A percentile compares a stretch with the other conserved stretches of the same genome.
phyloP scores from a whole-genome alignment of 1,139 yeast species.

The Yamadazyma triangularis region DNA sequence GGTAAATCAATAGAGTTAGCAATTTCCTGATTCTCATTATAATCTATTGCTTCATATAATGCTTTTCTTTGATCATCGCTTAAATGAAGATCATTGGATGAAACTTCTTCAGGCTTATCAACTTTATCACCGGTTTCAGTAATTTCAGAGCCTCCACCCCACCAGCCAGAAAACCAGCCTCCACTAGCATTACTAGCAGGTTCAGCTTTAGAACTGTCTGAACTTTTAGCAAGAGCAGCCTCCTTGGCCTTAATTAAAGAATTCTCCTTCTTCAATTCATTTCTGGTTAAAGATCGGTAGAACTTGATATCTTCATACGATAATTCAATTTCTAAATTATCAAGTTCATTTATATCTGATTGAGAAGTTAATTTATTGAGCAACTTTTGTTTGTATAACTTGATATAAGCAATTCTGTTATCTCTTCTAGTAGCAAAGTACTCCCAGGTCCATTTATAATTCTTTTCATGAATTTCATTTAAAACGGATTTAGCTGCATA shows the following conservation, averaged over 20 bases:
- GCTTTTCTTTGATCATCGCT: conserved; percentile 73
- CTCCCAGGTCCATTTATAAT: conserved; percentile 88
- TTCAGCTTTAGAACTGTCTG: too few species aligned
- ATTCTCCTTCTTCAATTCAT: conserved; percentile 57
- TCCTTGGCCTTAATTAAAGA: conserved; percentile 10
- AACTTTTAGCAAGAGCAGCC: conserved; percentile 5
- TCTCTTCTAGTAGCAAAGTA: conserved; percentile 67
- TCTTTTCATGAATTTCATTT: conserved; percentile 75
- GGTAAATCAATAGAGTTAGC: conserved; percentile 62
- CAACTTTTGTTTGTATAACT: conserved; percentile 57
- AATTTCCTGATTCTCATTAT: conserved; percentile 60
- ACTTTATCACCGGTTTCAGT: conserved; percentile 6
- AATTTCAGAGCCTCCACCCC: conserved; percentile 31
- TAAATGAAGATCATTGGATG: conserved; percentile 23
- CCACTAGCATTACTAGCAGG: conserved; percentile 6
- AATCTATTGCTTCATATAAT: conserved; percentile 89
- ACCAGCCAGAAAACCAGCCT: conserved; percentile 59
- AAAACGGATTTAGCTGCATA: conserved; percentile 73
- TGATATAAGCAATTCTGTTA: conserved; percentile 62
- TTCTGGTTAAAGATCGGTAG: conserved; percentile 75
- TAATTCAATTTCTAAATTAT: conserved; percentile 54
- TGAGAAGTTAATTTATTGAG: conserved; percentile 25
- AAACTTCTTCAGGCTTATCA: conserved; percentile 7
- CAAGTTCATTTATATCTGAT: conserved; percentile 40
- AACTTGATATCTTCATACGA: conserved; percentile 78